Base-by-base conservation (phyloP, 2,329 filamentous ascomycete species). In the Fusarium anthophilum region DNA sequence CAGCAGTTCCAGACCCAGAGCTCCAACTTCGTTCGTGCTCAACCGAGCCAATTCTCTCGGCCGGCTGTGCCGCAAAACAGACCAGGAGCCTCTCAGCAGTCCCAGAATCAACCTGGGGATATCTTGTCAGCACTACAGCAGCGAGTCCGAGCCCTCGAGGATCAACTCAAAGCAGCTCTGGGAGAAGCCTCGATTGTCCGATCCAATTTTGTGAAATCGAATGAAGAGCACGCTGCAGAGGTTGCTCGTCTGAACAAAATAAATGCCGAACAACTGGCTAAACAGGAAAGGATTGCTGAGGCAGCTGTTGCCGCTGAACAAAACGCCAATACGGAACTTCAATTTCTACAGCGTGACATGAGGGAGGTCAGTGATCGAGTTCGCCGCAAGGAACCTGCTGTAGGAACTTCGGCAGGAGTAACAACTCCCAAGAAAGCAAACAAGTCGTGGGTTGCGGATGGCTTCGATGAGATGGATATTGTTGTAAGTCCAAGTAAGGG, bases 101-200 rank as follows among this genome's bases (percentile, higher is more conserved):
- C 80, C 9, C 81, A 81, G 47, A 69, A 68, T 17, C 80, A 78
- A 13, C 69, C 77, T 22, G 76, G 76, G 6, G 82, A 85, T 66
- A 80, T 87, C 32, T 67, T 87, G 11, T 80, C 85, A 8, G 82
- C 85, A 0, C 81, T 90, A 5, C 87, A 90, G 73, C 86, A 88
- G 37, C 86, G 88, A 43, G 81, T 91, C 39, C 82, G 83, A 13
- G 83, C 86, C 4, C 83, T 92, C 7, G 86, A 89, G 73, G 83
- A 87, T 11, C 89, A 91, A 56, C 86, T 92, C 22, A 86, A 86
- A 61, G 87, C 88, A 6, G 92, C 93, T 75, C 85, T 89, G 24
- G 94, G 94, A 56, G 93, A 95, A 80, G 91, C 91, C 35, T 88
- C 92, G 57, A 94, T 95, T 69, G 86, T 95, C n/a, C 90, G 94